phyloP scores from a whole-genome alignment of 2,329 filamentous ascomycete genomes.

The Apiospora malaysiana region DNA sequence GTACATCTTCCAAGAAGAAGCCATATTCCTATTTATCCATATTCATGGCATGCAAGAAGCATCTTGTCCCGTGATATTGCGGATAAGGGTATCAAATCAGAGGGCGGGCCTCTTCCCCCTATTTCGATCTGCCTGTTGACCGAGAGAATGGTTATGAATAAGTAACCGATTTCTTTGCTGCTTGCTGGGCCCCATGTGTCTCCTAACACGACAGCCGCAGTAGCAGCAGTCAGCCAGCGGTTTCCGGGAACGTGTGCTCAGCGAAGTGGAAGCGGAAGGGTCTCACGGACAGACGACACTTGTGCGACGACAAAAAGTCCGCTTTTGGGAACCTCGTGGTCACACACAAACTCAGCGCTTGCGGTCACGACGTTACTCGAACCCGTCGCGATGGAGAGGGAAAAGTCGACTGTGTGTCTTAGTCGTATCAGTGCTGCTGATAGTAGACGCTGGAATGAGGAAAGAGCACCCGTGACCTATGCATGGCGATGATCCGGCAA shows the following conservation, averaged over 20 bases:
- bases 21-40: not conserved
- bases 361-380: not conserved
- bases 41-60: not conserved
- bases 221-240: not conserved
- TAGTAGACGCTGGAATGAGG: not conserved
- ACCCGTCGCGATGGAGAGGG: not conserved
- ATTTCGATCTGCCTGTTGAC: not conserved
- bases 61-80: not conserved
- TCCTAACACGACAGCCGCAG: not conserved
- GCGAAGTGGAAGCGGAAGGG: not conserved
- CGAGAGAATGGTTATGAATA: not conserved
- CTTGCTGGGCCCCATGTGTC: not conserved
- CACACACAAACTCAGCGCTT: not conserved
- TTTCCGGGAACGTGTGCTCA: not conserved
- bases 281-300: not conserved
- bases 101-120: not conserved
- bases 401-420: too few relatives aligned
- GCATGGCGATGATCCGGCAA: not conserved
- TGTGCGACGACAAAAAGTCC: not conserved
- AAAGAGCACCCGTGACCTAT: not conserved
- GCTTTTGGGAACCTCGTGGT: slow-evolving; percentile 1
- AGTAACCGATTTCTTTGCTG: too few relatives aligned
- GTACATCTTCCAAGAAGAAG: too few relatives aligned
- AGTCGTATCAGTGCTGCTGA: not conserved
- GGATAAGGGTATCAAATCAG: not conserved